phyloP scores from a whole-genome alignment of 1,284 basidiomycete genomes.

The Boletus holoroseus region DNA sequence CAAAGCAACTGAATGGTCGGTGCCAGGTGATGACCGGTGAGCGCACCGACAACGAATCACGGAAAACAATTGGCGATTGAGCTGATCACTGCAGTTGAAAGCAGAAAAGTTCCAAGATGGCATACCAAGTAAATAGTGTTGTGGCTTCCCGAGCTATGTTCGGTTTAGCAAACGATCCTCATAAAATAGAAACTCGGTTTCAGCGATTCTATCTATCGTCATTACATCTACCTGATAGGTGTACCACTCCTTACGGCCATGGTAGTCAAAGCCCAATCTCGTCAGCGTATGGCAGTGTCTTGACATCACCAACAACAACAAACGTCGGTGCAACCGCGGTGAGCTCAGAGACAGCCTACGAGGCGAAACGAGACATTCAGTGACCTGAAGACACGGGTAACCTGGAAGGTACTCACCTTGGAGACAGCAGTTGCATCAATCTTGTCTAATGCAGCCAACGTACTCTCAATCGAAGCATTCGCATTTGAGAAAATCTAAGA shows the following conservation, averaged over 20 bases:
- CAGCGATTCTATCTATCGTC: constrained; percentile 18
- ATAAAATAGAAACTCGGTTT: neutral
- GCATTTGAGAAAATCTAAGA: constrained; percentile 55
- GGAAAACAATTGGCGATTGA: neutral
- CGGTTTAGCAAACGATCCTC: neutral
- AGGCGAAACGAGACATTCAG: neutral
- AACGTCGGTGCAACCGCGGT: constrained; percentile 76
- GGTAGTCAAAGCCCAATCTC: constrained; percentile 70
- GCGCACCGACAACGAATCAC: neutral
- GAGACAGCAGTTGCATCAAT: constrained; percentile 55
- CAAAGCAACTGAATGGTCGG: neutral
- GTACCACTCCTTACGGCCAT: constrained; percentile 3
- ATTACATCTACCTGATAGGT: constrained; percentile 19
- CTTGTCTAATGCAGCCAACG: constrained; percentile 57
- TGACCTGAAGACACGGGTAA: neutral
- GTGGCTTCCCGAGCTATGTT: too few relatives aligned
- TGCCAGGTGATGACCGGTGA: neutral
- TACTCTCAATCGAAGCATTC: constrained; percentile 47
- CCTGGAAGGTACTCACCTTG: constrained; percentile 44
- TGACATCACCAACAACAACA: constrained; percentile 77
- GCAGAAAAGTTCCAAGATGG: neutral
- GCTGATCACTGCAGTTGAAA: neutral
- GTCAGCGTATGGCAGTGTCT: constrained; percentile 75
- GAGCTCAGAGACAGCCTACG: constrained; percentile 50
- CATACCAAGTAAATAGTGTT: neutral